Conservation (phyloP, 2,329 filamentous ascomycete genomes). For the Tolypocladium pustulatum region DNA sequence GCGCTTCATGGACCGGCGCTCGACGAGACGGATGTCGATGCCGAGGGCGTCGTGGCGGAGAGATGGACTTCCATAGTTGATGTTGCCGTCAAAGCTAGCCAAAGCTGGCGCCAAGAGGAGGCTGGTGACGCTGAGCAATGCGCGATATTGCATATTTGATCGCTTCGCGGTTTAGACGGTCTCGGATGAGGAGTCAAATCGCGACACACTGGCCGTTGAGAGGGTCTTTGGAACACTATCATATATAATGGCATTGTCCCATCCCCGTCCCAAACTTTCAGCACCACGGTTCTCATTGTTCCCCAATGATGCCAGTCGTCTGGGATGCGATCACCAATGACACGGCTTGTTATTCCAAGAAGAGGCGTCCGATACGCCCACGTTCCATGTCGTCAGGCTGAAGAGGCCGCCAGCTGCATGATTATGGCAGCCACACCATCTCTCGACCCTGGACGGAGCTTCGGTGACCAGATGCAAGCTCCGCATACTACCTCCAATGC, state of each 20-base stretch:
- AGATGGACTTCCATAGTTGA: slow-evolving; percentile 61
- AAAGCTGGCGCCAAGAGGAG: neutral
- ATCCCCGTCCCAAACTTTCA: too few species aligned
- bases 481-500: neutral
- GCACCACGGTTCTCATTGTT: too few species aligned
- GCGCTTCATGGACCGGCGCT: slow-evolving; percentile 37
- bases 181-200: neutral
- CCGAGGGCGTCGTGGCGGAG: slow-evolving; percentile 52
- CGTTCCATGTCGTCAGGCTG: neutral
- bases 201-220: too few species aligned
- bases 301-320: too few species aligned
- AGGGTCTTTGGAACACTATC: too few species aligned
- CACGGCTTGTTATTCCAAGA: neutral
- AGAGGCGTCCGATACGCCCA: neutral
- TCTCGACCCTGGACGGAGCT: neutral
- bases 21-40: slow-evolving; percentile 52
- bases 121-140: neutral
- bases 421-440: neutral
- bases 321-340: neutral
- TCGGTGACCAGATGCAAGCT: neutral
- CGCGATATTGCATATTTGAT: slow-evolving; percentile 2
- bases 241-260: neutral
- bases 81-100: slow-evolving; percentile 29
- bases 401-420: neutral
- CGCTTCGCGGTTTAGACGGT: neutral